Conservation (phyloP, 345 rosid species). For the Limnanthes douglasii region DNA sequence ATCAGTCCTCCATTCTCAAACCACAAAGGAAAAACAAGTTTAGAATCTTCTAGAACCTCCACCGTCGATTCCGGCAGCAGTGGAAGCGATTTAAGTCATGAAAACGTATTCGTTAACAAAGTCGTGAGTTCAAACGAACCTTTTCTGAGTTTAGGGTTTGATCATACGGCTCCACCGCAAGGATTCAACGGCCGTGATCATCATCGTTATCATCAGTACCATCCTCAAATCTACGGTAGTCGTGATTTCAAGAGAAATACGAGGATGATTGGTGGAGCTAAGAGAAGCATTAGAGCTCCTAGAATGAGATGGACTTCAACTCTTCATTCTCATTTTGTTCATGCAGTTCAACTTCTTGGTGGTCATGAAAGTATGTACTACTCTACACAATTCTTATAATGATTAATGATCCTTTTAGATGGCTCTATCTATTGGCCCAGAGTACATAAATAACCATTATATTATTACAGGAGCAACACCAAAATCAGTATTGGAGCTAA, state of each 20-base stretch:
- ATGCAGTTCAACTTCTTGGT: conserved; percentile 95
- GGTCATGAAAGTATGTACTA: conserved; percentile 67
- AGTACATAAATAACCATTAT: conserved; percentile 1
- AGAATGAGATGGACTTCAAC: conserved; percentile 99
- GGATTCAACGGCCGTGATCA: conserved; percentile 11
- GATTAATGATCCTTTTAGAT: no score
- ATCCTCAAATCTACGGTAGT: conserved; percentile 55
- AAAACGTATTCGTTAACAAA: conserved; percentile 27
- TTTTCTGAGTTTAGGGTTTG: conserved; percentile 58
- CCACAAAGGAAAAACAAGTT: conserved; percentile 16
- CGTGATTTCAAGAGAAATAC: conserved; percentile 67
- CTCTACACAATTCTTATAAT: neutral
- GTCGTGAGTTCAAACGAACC: conserved; percentile 19
- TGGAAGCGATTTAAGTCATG: conserved; percentile 66
- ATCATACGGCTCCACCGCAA: conserved; percentile 14
- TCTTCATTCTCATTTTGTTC: conserved; percentile 89
- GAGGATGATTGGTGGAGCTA: conserved; percentile 26
- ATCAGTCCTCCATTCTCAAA: conserved; percentile 56
- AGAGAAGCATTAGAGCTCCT: conserved; percentile 75
- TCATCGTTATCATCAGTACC: conserved; percentile 16
- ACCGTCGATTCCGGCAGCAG: conserved; percentile 56
- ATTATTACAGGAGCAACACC: conserved; percentile 78
- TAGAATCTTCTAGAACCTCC: conserved; percentile 48
- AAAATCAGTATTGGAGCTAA: conserved; percentile 90
- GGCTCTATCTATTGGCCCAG: no score